Percentiles rank a stretch among this genome's conserved stretches.
These are phyloP conservation scores for Candida mesenterica DNA, from an alignment of 1,139 yeast species.

Conservation along the genomic window DNA sequence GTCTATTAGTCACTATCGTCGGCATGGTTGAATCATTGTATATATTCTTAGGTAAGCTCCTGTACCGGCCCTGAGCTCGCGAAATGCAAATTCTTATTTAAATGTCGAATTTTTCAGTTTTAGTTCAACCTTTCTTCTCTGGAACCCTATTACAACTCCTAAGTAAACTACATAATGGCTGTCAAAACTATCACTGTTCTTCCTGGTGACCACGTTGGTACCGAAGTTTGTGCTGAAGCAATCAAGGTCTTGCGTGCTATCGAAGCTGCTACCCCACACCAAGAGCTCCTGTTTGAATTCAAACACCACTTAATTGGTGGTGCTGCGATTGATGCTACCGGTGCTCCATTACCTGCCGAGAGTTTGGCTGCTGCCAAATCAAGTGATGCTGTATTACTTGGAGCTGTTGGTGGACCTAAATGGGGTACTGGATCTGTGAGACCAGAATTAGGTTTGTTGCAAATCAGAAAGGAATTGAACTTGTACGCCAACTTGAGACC, in stretches of 20 bases:
- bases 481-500: slow-evolving; percentile 96
- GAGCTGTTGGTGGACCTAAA: slow-evolving; percentile 99
- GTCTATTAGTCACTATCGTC: too few species aligned
- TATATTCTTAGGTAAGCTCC: too few species aligned
- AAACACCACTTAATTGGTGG: slow-evolving; percentile 91
- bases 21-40: too few species aligned
- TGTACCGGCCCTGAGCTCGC: too few species aligned
- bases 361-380: slow-evolving; percentile 80
- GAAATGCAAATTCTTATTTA: too few species aligned
- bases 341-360: slow-evolving; percentile 86
- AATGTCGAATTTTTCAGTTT: too few species aligned
- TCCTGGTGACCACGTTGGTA: slow-evolving; percentile 97
- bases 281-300: slow-evolving; percentile 64
- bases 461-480: slow-evolving; percentile 91
- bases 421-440: slow-evolving; percentile 96
- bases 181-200: slow-evolving; percentile 76
- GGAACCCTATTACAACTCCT: too few species aligned
- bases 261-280: slow-evolving; percentile 54
- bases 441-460: slow-evolving; percentile 94
- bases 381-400: slow-evolving; percentile 90
- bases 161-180: slow-evolving; percentile 10
- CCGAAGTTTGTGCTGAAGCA: slow-evolving; percentile 86
- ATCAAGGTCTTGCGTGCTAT: slow-evolving; percentile 85
- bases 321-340: slow-evolving; percentile 97
- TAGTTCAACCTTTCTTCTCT: too few species aligned